Evolutionary conservation across 192 early-diverging fungal genomes (phyloP).

Genomic region (Coemansia sp.): DNA sequence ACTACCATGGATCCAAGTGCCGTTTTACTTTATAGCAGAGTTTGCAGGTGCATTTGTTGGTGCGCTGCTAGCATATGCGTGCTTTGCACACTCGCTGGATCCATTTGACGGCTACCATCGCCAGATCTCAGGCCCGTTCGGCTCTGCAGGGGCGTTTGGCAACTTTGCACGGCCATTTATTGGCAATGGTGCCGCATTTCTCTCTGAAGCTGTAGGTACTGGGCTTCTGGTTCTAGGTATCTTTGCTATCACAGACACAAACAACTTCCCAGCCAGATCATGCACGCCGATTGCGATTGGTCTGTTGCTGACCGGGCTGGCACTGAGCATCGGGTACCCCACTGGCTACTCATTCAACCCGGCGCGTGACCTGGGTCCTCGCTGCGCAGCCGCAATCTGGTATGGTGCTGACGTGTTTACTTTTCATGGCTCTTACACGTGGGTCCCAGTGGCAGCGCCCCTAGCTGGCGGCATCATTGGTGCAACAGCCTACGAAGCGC

Average conservation of each 20-base stretch:
- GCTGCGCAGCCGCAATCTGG: conserved; percentile 66
- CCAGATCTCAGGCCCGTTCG: conserved; percentile 38
- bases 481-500: conserved; percentile 56
- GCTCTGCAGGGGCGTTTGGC: conserved; percentile 50
- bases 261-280: conserved; percentile 56
- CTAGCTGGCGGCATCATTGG: conserved; percentile 62
- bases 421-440: conserved; percentile 64
- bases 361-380: conserved; percentile 77
- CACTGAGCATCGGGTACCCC: conserved; percentile 58
- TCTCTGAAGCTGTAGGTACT: conserved; percentile 64
- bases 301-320: conserved; percentile 58
- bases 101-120: conserved; percentile 51
- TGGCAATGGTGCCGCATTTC: conserved; percentile 51
- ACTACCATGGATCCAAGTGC: conserved; percentile 56
- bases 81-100: conserved; percentile 50
- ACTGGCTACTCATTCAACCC: conserved; percentile 71
- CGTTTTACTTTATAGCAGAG: conserved; percentile 56
- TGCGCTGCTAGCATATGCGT: conserved; percentile 50
- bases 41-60: conserved; percentile 56
- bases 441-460: conserved; percentile 71
- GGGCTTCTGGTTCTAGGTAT: conserved; percentile 61
- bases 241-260: conserved; percentile 59
- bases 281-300: conserved; percentile 60
- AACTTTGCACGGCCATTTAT: conserved; percentile 54
- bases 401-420: conserved; percentile 69